Conservation (phyloP, 2,329 filamentous ascomycete species). For the Triangularia verruculosa region DNA sequence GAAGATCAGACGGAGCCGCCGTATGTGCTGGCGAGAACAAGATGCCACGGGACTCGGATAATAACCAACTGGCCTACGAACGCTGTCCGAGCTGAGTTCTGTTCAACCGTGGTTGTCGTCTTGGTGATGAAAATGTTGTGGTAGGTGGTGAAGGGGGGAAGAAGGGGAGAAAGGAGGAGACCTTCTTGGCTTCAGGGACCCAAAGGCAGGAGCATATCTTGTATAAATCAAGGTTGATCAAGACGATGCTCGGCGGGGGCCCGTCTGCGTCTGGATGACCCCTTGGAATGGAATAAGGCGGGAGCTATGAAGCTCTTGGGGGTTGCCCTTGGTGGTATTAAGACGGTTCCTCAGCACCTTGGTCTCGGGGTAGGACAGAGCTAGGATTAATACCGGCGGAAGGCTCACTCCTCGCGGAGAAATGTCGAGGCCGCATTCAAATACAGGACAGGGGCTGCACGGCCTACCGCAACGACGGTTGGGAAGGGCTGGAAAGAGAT, state of each 20-base stretch:
- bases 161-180: conserved; percentile 3
- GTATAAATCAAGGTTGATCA: conserved; percentile 39
- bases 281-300: conserved; percentile 39
- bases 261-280: conserved; percentile 37
- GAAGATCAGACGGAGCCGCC: conserved; percentile 29
- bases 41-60: conserved; percentile 12
- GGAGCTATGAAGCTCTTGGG: conserved; percentile 41
- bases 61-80: conserved; percentile 19
- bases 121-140: conserved; percentile 14
- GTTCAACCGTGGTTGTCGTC: conserved; percentile 15
- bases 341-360: conserved; percentile 41
- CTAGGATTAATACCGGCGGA: conserved; percentile 47
- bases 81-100: conserved; percentile 12
- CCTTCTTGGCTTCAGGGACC: conserved; percentile 26
- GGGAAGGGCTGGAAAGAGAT: conserved; percentile 19
- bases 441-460: conserved; percentile 42
- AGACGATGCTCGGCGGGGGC: conserved; percentile 40
- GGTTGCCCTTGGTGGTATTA: conserved; percentile 40
- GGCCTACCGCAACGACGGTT: conserved; percentile 33
- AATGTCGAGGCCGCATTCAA: conserved; percentile 46
- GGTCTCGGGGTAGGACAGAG: conserved; percentile 43
- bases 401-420: conserved; percentile 44
- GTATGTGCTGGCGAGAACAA: conserved; percentile 16
- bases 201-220: conserved; percentile 32
- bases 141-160: conserved; percentile 17